These are phyloP conservation scores for Hypomontagnella monticulosa DNA, from an alignment of 495 filamentous ascomycete species.

Conservation along the genomic window DNA sequence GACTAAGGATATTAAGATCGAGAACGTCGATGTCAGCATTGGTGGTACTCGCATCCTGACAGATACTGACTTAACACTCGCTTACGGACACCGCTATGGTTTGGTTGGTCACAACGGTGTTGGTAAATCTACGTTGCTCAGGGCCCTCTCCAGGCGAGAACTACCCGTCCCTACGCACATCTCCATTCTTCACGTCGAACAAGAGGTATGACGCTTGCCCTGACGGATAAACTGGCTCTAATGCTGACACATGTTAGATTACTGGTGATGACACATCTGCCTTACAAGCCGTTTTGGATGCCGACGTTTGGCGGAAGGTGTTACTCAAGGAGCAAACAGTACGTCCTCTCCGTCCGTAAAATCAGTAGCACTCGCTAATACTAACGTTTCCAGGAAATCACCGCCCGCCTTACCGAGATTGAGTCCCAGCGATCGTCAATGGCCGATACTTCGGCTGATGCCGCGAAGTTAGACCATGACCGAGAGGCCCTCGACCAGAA, in stretches of 20 bases:
- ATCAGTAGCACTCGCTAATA: constrained; percentile 28
- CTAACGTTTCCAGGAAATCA: constrained; percentile 73
- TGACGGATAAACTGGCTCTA: not conserved
- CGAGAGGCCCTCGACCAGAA: constrained; percentile 90
- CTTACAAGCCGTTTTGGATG: constrained; percentile 94
- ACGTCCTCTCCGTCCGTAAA: constrained; percentile 43
- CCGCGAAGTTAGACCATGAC: constrained; percentile 81
- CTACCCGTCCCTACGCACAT: constrained; percentile 95
- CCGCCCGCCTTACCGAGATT: constrained; percentile 76
- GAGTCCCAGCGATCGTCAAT: constrained; percentile 80
- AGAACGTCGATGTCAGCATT: constrained; percentile 93
- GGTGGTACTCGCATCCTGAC: constrained; percentile 87
- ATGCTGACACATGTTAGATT: constrained; percentile 66
- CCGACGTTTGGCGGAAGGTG: constrained; percentile 98
- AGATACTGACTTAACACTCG: constrained; percentile 88
- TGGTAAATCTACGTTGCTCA: constrained; percentile 93
- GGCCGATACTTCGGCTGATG: constrained; percentile 89
- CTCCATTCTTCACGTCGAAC: constrained; percentile 98
- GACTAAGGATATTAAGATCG: constrained; percentile 99
- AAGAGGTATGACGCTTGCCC: constrained; percentile 72
- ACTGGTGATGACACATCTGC: constrained; percentile 96
- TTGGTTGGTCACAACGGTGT: constrained; percentile 99
- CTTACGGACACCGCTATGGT: constrained; percentile 95
- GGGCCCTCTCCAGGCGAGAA: constrained; percentile 92
- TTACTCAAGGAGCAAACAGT: constrained; percentile 89